These are phyloP conservation scores for Cenchrus fungigraminus DNA, from an alignment of 176 grass and related monocot genomes.

Conservation along the genomic window DNA sequence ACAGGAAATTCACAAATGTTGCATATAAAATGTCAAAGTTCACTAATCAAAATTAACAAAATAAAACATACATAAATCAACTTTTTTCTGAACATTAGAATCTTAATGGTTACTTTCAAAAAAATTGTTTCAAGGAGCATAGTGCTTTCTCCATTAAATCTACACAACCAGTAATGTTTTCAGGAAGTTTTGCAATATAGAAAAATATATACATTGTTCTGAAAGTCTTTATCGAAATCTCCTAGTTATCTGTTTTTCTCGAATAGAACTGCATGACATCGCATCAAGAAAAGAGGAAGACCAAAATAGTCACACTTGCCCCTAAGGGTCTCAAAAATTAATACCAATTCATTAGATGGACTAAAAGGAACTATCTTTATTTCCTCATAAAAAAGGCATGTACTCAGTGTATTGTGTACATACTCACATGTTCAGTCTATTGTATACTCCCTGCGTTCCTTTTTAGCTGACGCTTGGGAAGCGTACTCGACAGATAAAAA, in stretches of 20 bases:
- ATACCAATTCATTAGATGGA: neutral
- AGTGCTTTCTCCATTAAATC: neutral
- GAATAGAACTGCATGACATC: too few relatives aligned
- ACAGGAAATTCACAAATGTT: neutral
- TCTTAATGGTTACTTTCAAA: neutral
- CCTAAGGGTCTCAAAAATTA: neutral
- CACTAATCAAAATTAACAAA: neutral
- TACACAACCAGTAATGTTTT: neutral
- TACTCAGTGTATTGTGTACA: neutral
- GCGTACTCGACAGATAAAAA: too few relatives aligned
- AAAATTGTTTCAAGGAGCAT: neutral
- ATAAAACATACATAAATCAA: conserved; percentile 6
- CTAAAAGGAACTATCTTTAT: neutral
- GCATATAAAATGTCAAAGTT: neutral
- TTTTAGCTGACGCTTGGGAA: too few relatives aligned
- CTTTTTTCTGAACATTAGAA: neutral
- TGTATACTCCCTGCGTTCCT: too few relatives aligned
- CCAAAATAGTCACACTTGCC: too few relatives aligned
- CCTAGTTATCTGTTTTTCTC: neutral
- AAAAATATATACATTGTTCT: neutral
- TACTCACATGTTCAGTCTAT: neutral
- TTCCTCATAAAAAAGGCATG: neutral
- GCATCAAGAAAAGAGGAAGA: too few relatives aligned
- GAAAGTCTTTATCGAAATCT: neutral
- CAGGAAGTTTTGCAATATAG: neutral